Percentiles rank a stretch among this genome's conserved stretches.
These are phyloP conservation scores for Debaryomycetaceae sp. DNA, from an alignment of 1,139 yeast species.

Conservation along the genomic window DNA sequence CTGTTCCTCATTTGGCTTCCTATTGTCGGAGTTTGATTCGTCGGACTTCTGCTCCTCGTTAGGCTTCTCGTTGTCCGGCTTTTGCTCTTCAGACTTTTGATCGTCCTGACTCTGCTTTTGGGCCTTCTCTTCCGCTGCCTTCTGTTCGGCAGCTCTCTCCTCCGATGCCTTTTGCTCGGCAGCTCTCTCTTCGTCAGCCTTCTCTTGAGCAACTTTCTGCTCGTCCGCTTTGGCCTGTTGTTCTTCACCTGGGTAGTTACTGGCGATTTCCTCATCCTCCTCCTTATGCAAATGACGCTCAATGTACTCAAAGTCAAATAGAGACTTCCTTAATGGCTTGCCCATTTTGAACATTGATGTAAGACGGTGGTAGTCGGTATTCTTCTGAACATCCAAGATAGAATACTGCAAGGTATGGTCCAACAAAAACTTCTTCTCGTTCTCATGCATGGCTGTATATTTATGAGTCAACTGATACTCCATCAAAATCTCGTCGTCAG, in stretches of 20 bases:
- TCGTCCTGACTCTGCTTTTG: neutral
- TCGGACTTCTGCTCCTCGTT: neutral
- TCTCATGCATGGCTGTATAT: conserved; percentile 32
- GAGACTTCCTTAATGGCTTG: conserved; percentile 25
- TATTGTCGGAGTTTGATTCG: neutral
- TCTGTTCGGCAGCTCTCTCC: neutral
- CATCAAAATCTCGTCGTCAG: conserved; percentile 32
- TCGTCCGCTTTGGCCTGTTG: neutral
- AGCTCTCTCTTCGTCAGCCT: neutral
- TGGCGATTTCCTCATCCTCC: neutral
- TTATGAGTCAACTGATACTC: conserved; percentile 41
- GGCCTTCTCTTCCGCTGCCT: neutral
- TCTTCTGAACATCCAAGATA: conserved; percentile 14
- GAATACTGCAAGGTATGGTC: conserved; percentile 18
- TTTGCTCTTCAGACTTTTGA: neutral
- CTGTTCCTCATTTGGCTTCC: neutral
- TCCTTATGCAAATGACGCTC: conserved; percentile 12
- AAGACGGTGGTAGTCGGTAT: conserved; percentile 18
- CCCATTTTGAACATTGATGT: conserved; percentile 25
- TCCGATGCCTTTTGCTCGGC: neutral
- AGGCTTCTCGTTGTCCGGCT: neutral
- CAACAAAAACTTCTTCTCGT: conserved; percentile 26
- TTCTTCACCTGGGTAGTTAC: neutral
- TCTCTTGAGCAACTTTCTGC: neutral
- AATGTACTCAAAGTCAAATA: conserved; percentile 27